Evolutionary conservation across 208 protist genomes (phyloP).

Genomic region (Borovskyia barvae): DNA sequence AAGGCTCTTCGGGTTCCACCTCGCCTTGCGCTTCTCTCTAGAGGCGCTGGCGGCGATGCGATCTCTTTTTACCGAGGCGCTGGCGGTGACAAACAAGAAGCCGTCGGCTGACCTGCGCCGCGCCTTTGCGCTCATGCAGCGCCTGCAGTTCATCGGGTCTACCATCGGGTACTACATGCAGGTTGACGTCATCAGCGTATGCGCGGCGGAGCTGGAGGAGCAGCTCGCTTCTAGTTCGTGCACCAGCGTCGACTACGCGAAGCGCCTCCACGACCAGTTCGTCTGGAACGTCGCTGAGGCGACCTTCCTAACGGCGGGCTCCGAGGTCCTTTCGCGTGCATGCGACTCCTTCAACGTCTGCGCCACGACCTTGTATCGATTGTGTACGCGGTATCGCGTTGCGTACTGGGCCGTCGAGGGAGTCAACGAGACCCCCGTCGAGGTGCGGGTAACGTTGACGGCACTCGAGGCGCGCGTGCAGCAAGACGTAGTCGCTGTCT

Average conservation of each 20-base stretch:
- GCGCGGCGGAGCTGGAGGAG: conserved; percentile 37
- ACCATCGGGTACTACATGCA: conserved; percentile 71
- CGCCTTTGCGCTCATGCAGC: conserved; percentile 60
- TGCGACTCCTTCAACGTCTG: conserved; percentile 45
- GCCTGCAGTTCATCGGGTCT: conserved; percentile 60
- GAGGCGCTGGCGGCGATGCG: conserved; percentile 60
- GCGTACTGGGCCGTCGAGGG: conserved; percentile 73
- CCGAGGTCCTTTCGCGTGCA: conserved; percentile 39
- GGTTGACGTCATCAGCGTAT: conserved; percentile 68
- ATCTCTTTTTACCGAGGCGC: conserved; percentile 52
- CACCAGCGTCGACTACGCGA: conserved; percentile 70
- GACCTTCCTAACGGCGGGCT: conserved; percentile 60
- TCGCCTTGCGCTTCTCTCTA: conserved; percentile 57
- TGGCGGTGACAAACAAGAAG: conserved; percentile 50
- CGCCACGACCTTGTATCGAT: conserved; percentile 47
- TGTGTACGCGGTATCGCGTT: conserved; percentile 65
- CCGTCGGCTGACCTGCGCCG: conserved; percentile 64
- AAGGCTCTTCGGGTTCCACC: conserved; percentile 65
- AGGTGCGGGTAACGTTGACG: conserved; percentile 63
- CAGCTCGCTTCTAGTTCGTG: conserved; percentile 35
- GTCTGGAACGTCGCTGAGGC: conserved; percentile 74
- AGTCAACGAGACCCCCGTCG: conserved; percentile 49
- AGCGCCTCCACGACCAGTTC: conserved; percentile 67
- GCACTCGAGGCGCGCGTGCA: conserved; percentile 67
- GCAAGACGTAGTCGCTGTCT: conserved; percentile 60